phyloP scores from a whole-genome alignment of 345 rosid species.

The Brassica carinata region DNA sequence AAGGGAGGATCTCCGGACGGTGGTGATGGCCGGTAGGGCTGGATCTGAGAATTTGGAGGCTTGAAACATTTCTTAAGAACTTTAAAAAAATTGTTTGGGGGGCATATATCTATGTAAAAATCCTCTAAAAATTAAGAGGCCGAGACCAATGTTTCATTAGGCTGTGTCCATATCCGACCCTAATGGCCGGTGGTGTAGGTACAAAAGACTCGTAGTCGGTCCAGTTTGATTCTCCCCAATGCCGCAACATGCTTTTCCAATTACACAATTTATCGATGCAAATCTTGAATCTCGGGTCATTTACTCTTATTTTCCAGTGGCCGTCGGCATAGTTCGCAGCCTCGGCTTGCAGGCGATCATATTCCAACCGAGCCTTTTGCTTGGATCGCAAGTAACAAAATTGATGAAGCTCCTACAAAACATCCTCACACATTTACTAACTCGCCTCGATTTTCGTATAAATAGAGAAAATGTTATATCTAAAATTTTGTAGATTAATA shows the following conservation, averaged over 20 bases:
- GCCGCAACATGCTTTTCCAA: slow-evolving; percentile 88
- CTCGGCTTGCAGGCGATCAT: slow-evolving; percentile 83
- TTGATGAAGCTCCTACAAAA: slow-evolving; percentile 55
- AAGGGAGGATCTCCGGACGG: slow-evolving; percentile 20
- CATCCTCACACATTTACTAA: neutral
- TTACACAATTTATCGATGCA: slow-evolving; percentile 79
- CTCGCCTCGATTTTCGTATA: neutral
- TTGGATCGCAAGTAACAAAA: slow-evolving; percentile 77
- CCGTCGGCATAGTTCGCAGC: slow-evolving; percentile 64
- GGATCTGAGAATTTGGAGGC: too few species aligned
- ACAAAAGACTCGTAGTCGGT: slow-evolving; percentile 51
- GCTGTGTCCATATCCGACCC: too few species aligned
- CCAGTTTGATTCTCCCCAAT: slow-evolving; percentile 97
- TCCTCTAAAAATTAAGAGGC: too few species aligned
- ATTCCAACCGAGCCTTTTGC: slow-evolving; percentile 91
- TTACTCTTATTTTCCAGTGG: slow-evolving; percentile 68
- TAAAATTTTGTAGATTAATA: neutral
- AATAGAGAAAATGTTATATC: neutral
- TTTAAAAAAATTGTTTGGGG: too few species aligned
- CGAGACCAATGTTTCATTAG: too few species aligned
- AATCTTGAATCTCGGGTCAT: slow-evolving; percentile 62
- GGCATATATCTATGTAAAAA: too few species aligned
- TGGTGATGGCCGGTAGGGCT: slow-evolving; percentile 53
- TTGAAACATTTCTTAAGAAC: too few species aligned
- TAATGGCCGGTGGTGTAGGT: slow-evolving; percentile 81